Evolutionary conservation across 208 protist species (phyloP), one percentile per base, ranked within the genome.

Genomic region (Acanthamoeba royreba): DNA sequence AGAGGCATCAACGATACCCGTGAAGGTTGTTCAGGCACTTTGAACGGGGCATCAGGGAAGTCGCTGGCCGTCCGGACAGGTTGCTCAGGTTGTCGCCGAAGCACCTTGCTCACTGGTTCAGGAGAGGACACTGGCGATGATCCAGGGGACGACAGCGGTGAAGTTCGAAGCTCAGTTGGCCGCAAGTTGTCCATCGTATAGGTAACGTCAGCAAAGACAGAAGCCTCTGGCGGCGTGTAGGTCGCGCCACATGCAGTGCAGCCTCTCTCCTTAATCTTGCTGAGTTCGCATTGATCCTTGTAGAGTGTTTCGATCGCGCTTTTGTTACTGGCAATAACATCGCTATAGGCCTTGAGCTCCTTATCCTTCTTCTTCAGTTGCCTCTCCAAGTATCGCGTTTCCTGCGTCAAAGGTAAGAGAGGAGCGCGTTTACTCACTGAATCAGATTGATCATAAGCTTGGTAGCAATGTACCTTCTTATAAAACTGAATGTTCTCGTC

Each of bases 261-360:
- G 53, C 85, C 85, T 22, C 46, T 91, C 25, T 91, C 40, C 85
- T 91, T 91, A 38, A 91, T 40, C 40, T 74, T 40, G 52, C 31
- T 38, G 15, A 91, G 85, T 55, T 91, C 85, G 31, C 49, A 55
- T 55, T 91, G 85, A 40, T 91, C 85, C 53, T 40, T 69, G 22
- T 91, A 47, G 33, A 91, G 85, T 19, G 85, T 91, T 22, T 91
- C 85, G 52, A 91, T 91, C 11, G 85, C 85, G 53, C 85, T 91
- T 55, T 91, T 85, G 74, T 38, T 85, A 17, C 74, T 85, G 43
- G 74, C 43, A 5, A 85, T 33, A 33, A 85, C 43, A 11, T 85
- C 74, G 74, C 74, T 85, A 45, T 85, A 85, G 9, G 15, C 43
- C 74, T 53, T 85, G 38, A 85, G 28, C n/a, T 85, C 74, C 74